A percentile compares a stretch with the other conserved stretches of the same genome.
Conservation (phyloP, 78 protist species). For the Trichosphaerium sp. region DNA sequence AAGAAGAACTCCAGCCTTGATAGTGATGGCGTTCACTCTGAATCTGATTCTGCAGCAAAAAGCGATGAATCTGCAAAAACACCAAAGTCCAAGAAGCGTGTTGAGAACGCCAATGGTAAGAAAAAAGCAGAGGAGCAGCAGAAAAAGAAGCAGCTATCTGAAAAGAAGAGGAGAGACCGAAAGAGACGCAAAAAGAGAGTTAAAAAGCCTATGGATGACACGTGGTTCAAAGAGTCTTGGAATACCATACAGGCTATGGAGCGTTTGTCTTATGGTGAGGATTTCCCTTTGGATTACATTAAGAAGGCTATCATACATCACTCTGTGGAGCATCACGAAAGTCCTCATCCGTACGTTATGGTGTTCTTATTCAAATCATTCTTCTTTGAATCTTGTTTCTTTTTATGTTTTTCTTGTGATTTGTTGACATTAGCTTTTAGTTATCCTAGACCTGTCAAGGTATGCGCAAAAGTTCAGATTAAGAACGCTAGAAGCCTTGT, state of each 20-base stretch:
- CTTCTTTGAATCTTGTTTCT: neutral
- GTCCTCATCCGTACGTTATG: slow-evolving; percentile 1
- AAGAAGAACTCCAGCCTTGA: no score
- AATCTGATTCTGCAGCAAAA: no score
- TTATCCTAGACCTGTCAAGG: slow-evolving; percentile 35
- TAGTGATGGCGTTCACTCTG: no score
- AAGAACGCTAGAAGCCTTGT: slow-evolving; percentile 7
- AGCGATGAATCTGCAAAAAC: no score
- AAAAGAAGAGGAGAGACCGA: neutral
- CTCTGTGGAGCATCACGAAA: neutral
- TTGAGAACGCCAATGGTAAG: no score
- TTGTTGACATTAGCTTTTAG: no score
- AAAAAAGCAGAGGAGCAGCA: no score
- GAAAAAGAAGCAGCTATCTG: neutral
- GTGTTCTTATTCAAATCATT: neutral
- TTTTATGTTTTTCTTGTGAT: neutral
- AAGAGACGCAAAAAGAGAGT: neutral
- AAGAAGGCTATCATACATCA: neutral
- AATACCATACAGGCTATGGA: neutral
- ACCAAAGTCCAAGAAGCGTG: no score
- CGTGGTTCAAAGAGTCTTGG: neutral
- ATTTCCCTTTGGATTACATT: neutral
- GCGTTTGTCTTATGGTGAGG: neutral
- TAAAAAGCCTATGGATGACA: neutral
- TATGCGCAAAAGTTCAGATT: slow-evolving; percentile 13